Evolutionary conservation across 768 basidiomycete genomes (phyloP), one percentile per base, ranked within the genome.

Genomic region (Podaxis sp.): DNA sequence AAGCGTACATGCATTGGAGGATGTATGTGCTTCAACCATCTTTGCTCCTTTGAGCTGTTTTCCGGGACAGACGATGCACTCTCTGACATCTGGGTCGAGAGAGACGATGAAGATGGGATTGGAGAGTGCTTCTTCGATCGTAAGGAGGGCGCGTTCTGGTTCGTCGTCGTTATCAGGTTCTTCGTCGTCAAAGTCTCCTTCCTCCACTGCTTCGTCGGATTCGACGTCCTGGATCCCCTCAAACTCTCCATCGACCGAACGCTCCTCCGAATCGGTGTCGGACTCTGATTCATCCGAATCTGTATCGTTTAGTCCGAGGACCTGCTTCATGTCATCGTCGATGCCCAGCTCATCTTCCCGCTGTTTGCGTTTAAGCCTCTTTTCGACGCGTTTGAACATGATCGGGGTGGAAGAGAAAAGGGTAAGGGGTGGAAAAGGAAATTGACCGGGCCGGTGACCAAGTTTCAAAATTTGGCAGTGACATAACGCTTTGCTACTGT

Each of bases 381-480:
- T 92, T 66, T 87, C 87, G 6, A 91, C 80, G 63, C 92, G 84
- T 75, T 93, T 93, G 80, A 91, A 92, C 91, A 93, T 93, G 33
- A 33, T 33, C 8, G 8, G 53, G 48, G 53, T 52, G 57, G 48
- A 40, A 19, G 49, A 58, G 59, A 57, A 53, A 61, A 46, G 24
- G 46, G 30, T 13, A 57, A 61, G 61, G 65, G 40, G 4, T 39
- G 46, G 48, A 40, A 52, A 39, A 2, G 30, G 59, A 52, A 52
- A 24, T 40, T 40, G 19, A 60, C 59, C 48, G 59, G 49, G 22
- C 57, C 51, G 49, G 58, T 24, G 36, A 56, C 39, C 2, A 46
- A 40, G 38, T 46, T 28, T 5, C 56, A 39, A 56, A 56, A 49
- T 59, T 38, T 55, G n/a, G 36, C 3, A n/a, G 24, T 42, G 15